Percentiles rank a stretch among this genome's conserved stretches.
Evolutionary conservation across 768 basidiomycete species (phyloP).

Genomic region (Leucosporidium scottii): DNA sequence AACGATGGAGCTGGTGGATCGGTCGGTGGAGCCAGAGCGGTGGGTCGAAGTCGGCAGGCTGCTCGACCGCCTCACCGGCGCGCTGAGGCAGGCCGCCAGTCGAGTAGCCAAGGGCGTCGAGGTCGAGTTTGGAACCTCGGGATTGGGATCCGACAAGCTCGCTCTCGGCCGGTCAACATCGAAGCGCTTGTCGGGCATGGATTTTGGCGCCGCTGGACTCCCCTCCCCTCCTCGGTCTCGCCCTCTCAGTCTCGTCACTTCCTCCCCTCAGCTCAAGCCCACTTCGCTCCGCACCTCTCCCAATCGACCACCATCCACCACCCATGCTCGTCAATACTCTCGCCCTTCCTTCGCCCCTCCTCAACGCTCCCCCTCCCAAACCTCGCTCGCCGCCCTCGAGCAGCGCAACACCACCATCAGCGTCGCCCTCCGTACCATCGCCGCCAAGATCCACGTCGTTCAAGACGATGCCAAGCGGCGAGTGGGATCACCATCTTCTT

Average conservation of each 20-base stretch:
- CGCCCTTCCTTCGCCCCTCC: not conserved
- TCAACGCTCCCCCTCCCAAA: not conserved
- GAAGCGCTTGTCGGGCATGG: not conserved
- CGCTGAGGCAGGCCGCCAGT: not conserved
- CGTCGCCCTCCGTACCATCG: constrained; percentile 3
- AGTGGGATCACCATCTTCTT: not conserved
- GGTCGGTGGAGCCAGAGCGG: not conserved
- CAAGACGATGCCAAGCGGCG: not conserved
- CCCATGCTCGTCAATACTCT: not conserved
- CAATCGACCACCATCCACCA: not conserved
- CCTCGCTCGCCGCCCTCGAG: not conserved
- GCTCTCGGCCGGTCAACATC: not conserved
- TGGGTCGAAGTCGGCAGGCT: not conserved
- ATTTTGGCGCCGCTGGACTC: not conserved
- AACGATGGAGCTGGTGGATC: not conserved
- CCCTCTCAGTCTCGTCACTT: not conserved
- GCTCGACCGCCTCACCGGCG: not conserved
- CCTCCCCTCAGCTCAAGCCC: not conserved
- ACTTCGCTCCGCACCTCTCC: not conserved
- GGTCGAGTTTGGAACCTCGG: constrained; percentile 4
- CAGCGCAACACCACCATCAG: not conserved
- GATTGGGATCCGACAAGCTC: not conserved
- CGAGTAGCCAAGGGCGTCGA: not conserved
- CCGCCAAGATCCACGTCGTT: constrained; percentile 11
- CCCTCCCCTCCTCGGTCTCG: too few relatives aligned